Evolutionary conservation across 768 basidiomycete genomes (phyloP).

Genomic region (Tulasnella sp.): DNA sequence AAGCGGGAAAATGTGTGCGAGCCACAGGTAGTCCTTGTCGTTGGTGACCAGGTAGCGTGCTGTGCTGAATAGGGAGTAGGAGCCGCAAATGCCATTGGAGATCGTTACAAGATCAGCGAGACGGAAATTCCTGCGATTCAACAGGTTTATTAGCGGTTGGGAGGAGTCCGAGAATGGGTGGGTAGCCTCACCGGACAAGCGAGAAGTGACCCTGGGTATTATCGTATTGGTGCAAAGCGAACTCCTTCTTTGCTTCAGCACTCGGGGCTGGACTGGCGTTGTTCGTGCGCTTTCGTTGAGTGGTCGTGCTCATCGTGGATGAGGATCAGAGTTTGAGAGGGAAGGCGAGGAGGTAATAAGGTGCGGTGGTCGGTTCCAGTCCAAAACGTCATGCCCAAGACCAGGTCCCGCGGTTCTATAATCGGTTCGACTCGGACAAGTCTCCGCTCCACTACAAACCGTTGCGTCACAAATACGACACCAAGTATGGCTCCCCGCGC

Average conservation of each 20-base stretch:
- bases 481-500: background rate
- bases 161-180: background rate
- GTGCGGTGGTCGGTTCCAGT: slow-evolving; percentile 6
- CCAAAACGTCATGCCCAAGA: slow-evolving; percentile 16
- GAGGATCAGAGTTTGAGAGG: slow-evolving; percentile 16
- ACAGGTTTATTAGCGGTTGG: slow-evolving; percentile 38
- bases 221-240: slow-evolving; percentile 77
- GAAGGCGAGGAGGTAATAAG: background rate
- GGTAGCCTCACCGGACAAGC: slow-evolving; percentile 79
- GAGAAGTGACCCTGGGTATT: slow-evolving; percentile 96
- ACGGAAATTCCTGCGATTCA: slow-evolving; percentile 80
- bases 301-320: slow-evolving; percentile 28
- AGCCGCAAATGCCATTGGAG: slow-evolving; percentile 98
- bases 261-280: background rate
- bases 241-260: slow-evolving; percentile 40
- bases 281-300: slow-evolving; percentile 22
- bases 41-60: slow-evolving; percentile 83
- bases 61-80: slow-evolving; percentile 91
- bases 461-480: background rate
- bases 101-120: slow-evolving; percentile 98
- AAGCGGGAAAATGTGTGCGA: slow-evolving; percentile 84
- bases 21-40: slow-evolving; percentile 79
- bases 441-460: background rate
- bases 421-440: slow-evolving; percentile 5
- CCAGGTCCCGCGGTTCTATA: background rate